Base-by-base conservation (phyloP, 2,329 filamentous ascomycete genomes). In the Cadophora luteo-olivacea region DNA sequence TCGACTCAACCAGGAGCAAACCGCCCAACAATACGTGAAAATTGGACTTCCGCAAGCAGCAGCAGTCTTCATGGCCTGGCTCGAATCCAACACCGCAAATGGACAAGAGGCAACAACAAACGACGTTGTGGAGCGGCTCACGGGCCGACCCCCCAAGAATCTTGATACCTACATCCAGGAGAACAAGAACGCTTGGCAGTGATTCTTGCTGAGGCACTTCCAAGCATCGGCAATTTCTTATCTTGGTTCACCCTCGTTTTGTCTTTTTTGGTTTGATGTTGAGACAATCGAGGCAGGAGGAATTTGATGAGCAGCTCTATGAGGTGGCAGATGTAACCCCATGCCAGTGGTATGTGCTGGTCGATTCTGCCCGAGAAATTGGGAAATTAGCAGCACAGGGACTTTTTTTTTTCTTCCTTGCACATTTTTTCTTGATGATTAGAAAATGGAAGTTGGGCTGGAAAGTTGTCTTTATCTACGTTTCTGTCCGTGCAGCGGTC, bases 91-190 rank as follows among this genome's bases (percentile, higher is more conserved):
- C 16, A 70, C 67, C 3, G 63, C 65, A 19, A 49, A 41, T 33
- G 70, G 69, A 16, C 45, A 9, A n/a, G 71, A 75, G 29, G 66
- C 65, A 11, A 68, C 57, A 36, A 32, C 65, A 25, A 71, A 65
- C 49, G 64, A 70, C 51, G 57, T 49, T 67, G 63, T 73, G 11
- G 64, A 66, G 24, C 64, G 33, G n/a, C 33, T 72, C 5, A 74
- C 67, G 29, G 71, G 67, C 32, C 49, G 54, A 49, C 49, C 48
- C 6, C 66, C 64, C 4, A 67, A 57, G 64, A 67, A 24, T 3
- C 70, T 74, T 61, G 64, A 67, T 60, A 57, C 51, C 14, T 74
- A 68, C 60, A 66, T 57, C 25, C 25, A 69, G 41, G 65, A 61
- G 36, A 67, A 65, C 49, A 70, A 69, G 61, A 48, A 9, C n/a